A percentile compares a stretch with the other conserved stretches of the same genome.
These are phyloP conservation scores for Pseudocercospora pini-densiflorae DNA, from an alignment of 2,329 filamentous ascomycete genomes.

Conservation along the genomic window DNA sequence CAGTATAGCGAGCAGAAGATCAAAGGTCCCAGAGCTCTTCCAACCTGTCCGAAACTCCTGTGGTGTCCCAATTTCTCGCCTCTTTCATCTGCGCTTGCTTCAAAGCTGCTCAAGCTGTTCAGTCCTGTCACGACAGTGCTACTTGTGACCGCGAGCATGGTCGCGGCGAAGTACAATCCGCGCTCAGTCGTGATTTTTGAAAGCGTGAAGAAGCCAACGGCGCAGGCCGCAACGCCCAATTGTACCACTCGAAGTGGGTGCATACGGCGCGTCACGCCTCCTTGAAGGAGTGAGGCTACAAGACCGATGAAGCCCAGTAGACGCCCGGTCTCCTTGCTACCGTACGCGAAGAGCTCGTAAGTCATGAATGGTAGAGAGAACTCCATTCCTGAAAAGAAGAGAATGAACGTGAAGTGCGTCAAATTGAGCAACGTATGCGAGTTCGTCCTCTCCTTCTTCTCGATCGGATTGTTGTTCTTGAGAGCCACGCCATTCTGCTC, in stretches of 20 bases:
- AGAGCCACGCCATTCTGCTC: slow-evolving; percentile 29
- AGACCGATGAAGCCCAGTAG: slow-evolving; percentile 91
- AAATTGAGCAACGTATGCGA: slow-evolving; percentile 81
- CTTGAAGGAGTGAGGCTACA: slow-evolving; percentile 89
- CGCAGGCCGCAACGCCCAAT: slow-evolving; percentile 76
- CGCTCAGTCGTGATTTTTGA: slow-evolving; percentile 68
- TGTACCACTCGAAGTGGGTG: slow-evolving; percentile 80
- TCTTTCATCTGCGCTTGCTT: slow-evolving; percentile 77
- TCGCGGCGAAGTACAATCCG: slow-evolving; percentile 80
- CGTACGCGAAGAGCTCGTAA: slow-evolving; percentile 87
- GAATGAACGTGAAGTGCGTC: slow-evolving; percentile 86
- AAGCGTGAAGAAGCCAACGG: slow-evolving; percentile 79
- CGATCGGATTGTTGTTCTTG: slow-evolving; percentile 30
- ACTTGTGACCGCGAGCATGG: slow-evolving; percentile 83
- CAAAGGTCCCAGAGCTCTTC: slow-evolving; percentile 82
- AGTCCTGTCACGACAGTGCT: slow-evolving; percentile 94
- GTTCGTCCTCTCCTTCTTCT: slow-evolving; percentile 67
- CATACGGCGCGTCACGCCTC: slow-evolving; percentile 83
- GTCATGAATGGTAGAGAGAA: slow-evolving; percentile 98
- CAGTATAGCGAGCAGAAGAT: slow-evolving; percentile 96
- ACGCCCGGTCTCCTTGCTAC: slow-evolving; percentile 77
- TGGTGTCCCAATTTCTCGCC: slow-evolving; percentile 86
- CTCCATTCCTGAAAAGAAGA: slow-evolving; percentile 98
- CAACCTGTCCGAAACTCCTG: slow-evolving; percentile 80
- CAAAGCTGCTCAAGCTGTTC: slow-evolving; percentile 89